Percentiles rank a stretch among this genome's conserved stretches.
phyloP scores from a whole-genome alignment of 208 protist genomes.

The Crithidia bombi region DNA sequence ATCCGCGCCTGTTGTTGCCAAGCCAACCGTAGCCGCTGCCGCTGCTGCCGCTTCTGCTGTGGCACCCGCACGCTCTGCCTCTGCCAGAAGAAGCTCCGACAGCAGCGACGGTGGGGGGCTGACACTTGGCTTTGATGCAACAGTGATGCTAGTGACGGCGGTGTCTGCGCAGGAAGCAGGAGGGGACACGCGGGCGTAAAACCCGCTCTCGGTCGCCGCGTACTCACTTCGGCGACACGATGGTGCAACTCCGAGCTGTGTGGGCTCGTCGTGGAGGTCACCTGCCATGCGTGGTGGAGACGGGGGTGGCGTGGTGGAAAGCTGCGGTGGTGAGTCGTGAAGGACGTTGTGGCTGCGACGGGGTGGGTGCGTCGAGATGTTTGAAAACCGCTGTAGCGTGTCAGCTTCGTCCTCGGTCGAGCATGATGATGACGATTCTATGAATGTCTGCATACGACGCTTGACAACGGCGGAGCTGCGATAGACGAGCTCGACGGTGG shows the following conservation, averaged over 20 bases:
- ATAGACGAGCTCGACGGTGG: background rate
- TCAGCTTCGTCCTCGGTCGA: constrained; percentile 14
- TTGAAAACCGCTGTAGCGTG: constrained; percentile 39
- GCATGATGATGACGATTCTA: background rate
- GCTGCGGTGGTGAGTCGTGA: constrained; percentile 10
- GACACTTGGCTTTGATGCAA: background rate
- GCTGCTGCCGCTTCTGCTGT: constrained; percentile 2
- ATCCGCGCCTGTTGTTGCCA: too few species aligned
- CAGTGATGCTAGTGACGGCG: too few species aligned
- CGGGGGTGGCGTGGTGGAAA: constrained; percentile 10
- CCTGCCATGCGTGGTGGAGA: background rate
- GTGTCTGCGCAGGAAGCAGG: background rate
- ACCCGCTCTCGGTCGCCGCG: background rate
- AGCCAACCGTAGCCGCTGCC: background rate
- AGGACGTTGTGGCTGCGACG: constrained; percentile 4
- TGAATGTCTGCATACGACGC: too few species aligned
- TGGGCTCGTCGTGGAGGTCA: background rate
- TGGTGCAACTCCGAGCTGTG: too few species aligned
- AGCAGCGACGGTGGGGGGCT: constrained; percentile 10
- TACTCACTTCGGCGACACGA: background rate
- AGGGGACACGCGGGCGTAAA: constrained; percentile 1
- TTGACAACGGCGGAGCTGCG: background rate
- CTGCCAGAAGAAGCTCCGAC: constrained; percentile 20
- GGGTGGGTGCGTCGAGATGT: constrained; percentile 20
- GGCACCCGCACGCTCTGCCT: constrained; percentile 23